Conservation (phyloP, 2,329 filamentous ascomycete species). For the Neobulgaria alba region DNA sequence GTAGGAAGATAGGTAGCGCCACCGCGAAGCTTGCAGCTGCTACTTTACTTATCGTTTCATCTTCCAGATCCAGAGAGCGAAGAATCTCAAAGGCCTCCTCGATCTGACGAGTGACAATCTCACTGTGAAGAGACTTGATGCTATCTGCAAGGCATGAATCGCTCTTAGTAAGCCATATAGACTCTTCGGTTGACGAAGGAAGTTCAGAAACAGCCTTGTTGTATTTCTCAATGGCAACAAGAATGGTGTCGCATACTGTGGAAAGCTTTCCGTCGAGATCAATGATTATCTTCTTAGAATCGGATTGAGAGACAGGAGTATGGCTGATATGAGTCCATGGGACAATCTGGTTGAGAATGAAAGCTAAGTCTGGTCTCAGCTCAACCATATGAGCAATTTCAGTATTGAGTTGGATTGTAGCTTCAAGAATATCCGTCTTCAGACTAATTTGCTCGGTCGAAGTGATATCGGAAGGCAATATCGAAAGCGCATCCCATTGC, state of each 20-base stretch:
- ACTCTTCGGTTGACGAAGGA: conserved; percentile 51
- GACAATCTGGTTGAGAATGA: conserved; percentile 56
- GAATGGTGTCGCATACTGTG: conserved; percentile 61
- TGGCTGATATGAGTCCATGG: conserved; percentile 47
- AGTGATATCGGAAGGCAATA: conserved; percentile 43
- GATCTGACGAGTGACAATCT: conserved; percentile 29
- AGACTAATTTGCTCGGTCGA: conserved; percentile 30
- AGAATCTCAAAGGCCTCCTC: conserved; percentile 37
- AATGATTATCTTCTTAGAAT: conserved; percentile 17
- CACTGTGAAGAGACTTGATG: conserved; percentile 23
- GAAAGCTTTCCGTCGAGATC: conserved; percentile 51
- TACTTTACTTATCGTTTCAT: conserved; percentile 34
- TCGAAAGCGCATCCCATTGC: conserved; percentile 35
- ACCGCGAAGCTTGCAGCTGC: conserved; percentile 51
- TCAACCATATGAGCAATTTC: conserved; percentile 35
- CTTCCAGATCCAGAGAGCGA: conserved; percentile 35
- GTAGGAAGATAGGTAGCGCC: conserved; percentile 61
- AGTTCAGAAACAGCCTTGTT: conserved; percentile 46
- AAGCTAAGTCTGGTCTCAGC: conserved; percentile 49
- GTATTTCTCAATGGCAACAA: conserved; percentile 71
- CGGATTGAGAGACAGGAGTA: conserved; percentile 6
- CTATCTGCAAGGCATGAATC: conserved; percentile 15
- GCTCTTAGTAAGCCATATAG: conserved; percentile 49
- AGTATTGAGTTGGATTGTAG: conserved; percentile 10
- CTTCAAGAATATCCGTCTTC: conserved; percentile 12